These are phyloP conservation scores for Daldinia grandis DNA, from an alignment of 495 filamentous ascomycete genomes.

Conservation along the genomic window DNA sequence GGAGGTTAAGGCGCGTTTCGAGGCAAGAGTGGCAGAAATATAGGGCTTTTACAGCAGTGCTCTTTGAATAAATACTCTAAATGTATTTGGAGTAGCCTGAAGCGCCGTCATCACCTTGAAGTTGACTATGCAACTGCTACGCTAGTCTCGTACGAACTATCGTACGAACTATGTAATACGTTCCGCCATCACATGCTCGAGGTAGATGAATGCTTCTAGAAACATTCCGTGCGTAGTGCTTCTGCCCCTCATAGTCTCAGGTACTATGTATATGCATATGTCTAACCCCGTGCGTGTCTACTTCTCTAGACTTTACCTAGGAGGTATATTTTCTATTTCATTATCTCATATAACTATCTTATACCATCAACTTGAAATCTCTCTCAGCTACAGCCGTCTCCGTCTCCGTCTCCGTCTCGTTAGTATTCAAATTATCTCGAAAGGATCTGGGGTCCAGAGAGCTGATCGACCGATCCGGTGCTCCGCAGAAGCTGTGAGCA, in stretches of 20 bases:
- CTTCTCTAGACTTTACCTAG: background rate
- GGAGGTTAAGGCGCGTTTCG: background rate
- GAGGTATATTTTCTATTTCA: background rate
- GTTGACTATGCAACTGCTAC: too few species aligned
- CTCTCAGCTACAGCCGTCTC: background rate
- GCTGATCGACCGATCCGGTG: constrained; percentile 2
- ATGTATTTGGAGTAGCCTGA: background rate
- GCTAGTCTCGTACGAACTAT: background rate
- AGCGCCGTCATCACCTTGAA: background rate
- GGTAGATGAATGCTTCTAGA: background rate
- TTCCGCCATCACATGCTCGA: background rate
- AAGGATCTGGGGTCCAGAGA: background rate
- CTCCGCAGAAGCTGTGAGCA: constrained; percentile 1
- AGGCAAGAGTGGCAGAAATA: background rate
- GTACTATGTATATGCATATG: background rate
- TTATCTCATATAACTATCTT: background rate
- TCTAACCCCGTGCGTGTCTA: background rate
- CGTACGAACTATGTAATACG: background rate
- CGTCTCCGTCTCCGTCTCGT: background rate
- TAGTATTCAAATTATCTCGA: background rate
- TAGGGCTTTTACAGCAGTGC: background rate
- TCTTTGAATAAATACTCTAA: background rate
- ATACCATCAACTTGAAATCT: background rate
- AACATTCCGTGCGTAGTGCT: background rate
- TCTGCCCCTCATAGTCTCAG: background rate